These are phyloP conservation scores for Annona squamosa DNA, from an alignment of 164 flowering plant genomes.

Conservation along the genomic window DNA sequence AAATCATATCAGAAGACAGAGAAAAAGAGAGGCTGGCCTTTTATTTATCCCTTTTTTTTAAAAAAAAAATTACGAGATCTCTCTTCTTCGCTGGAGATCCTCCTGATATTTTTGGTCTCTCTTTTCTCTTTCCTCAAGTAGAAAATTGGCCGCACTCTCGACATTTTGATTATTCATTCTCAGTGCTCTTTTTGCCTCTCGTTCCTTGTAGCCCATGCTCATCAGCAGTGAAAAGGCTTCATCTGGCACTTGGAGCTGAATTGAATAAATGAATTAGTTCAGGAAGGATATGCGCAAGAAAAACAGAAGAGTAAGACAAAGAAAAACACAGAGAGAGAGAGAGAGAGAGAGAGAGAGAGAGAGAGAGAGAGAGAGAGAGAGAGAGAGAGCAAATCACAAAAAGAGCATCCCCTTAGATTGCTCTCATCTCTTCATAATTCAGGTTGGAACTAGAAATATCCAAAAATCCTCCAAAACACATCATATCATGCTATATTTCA, in stretches of 20 bases:
- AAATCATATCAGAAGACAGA: not conserved
- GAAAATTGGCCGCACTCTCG: slow-evolving; percentile 57
- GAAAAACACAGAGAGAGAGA: too few relatives aligned
- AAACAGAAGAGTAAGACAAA: not conserved
- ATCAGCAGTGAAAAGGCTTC: slow-evolving; percentile 64
- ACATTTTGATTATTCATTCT: slow-evolving; percentile 67
- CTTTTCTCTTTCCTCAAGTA: slow-evolving; percentile 57
- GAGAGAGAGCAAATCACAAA: too few relatives aligned
- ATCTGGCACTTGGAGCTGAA: slow-evolving; percentile 83
- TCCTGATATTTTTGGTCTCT: slow-evolving; percentile 40
- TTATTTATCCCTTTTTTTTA: not conserved
- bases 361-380: too few relatives aligned
- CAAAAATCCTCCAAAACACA: too few relatives aligned
- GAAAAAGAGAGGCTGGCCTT: not conserved
- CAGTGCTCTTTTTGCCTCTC: slow-evolving; percentile 66
- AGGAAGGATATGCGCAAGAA: not conserved
- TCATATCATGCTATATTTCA: too few relatives aligned
- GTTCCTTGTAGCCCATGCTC: slow-evolving; percentile 81
- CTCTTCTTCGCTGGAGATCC: slow-evolving; percentile 40
- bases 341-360: too few relatives aligned
- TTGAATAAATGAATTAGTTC: not conserved
- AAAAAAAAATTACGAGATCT: slow-evolving; percentile 33
- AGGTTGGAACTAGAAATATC: too few relatives aligned
- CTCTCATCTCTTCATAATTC: too few relatives aligned
- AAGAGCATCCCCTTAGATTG: too few relatives aligned